Base-by-base conservation (phyloP, 2,329 filamentous ascomycete genomes). In the Fonsecaea nubica region DNA sequence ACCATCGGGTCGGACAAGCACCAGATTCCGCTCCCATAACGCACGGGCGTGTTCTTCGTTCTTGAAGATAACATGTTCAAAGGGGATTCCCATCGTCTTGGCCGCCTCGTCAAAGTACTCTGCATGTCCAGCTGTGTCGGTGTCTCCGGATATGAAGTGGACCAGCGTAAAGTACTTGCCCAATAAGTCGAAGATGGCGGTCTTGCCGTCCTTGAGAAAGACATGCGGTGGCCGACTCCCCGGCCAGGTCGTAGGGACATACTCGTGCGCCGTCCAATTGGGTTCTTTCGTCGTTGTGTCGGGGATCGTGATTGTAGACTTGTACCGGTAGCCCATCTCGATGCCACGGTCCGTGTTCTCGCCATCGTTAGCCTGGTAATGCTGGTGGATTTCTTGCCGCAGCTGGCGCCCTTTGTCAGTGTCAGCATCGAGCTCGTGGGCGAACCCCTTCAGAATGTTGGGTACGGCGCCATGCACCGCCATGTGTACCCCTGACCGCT, bases 191-290 rank as follows among this genome's bases (percentile, higher is more conserved):
- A 71, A 64, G 30, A 67, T 75, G 25, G 70, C 73, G 1, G 74
- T 72, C 35, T 62, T 45, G 6, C 69, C 72, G 53, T 76, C 72
- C 18, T 65, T 69, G 32, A 77, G 64, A 38, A 72, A 75, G 2
- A 77, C 72, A 72, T 77, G 75, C 6, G 76, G 76, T 4, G 72
- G 73, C 7, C 75, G 68, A 36, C 58, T 57, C 9, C 76, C 76
- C 5, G 76, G 76, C 64, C 71, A 66, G 2, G 75, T 77, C 5
- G 70, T 71, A 4, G 76, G 74, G 18, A 63, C 60, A 60, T 77
- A 76, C 6, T 52, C 52, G 13, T 58, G 42, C 6, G 45, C 38
- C 4, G 65, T 64, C 64, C 68, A 74, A 32, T 65, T 42, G n/a
- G 56, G 66, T 40, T 71, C 64, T 9, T 42, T n/a, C 21, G 4